Conservation (phyloP, 2,329 filamentous ascomycete genomes). For the Venturia aucupariae region DNA sequence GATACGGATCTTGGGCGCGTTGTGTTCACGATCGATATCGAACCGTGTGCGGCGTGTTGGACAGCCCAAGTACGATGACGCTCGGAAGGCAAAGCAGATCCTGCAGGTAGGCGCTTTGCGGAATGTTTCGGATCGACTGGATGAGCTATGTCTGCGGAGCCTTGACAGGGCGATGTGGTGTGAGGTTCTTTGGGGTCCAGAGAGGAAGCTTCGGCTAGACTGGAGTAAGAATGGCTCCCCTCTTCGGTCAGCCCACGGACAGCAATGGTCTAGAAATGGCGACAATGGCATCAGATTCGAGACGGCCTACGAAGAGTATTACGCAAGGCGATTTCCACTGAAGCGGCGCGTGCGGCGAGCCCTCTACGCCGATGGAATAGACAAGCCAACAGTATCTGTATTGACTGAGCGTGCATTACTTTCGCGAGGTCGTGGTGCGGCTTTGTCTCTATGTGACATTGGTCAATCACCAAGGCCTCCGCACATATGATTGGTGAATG, state of each 20-base stretch:
- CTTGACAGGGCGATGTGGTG: not conserved
- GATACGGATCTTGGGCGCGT: not conserved
- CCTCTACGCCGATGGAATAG: not conserved
- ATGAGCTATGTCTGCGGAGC: not conserved
- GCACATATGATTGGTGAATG: not conserved
- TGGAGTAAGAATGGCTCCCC: not conserved
- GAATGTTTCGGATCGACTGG: not conserved
- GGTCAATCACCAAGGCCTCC: not conserved
- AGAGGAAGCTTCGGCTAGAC: not conserved
- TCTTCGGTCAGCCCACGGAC: not conserved
- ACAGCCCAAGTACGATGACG: not conserved
- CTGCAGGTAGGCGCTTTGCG: conserved; percentile 2
- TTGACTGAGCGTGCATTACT: not conserved
- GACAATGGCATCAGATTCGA: not conserved
- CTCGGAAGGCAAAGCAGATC: conserved; percentile 3
- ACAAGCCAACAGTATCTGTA: not conserved
- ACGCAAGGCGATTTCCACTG: not conserved
- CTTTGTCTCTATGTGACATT: not conserved
- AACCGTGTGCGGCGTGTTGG: not conserved
- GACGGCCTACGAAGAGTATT: not conserved
- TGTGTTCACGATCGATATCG: not conserved
- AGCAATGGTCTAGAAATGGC: not conserved
- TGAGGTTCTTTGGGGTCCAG: not conserved
- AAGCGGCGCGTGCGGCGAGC: not conserved
- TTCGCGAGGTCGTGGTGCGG: not conserved